phyloP scores from a whole-genome alignment of 257 asterid genomes.

The Nicotiana obtusifolia region DNA sequence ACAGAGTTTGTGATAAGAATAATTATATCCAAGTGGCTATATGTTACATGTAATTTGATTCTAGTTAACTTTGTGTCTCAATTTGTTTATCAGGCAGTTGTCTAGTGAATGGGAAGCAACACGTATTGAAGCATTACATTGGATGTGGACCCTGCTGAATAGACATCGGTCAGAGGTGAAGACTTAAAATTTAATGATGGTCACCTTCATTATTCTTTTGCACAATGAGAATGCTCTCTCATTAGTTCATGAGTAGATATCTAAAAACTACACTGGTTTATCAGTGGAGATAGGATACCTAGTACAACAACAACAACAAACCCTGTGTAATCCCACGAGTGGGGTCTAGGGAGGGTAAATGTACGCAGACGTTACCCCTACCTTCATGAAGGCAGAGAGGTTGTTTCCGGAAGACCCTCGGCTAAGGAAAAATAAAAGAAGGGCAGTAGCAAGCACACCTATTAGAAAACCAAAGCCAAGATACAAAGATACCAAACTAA shows the following conservation, averaged over 20 bases:
- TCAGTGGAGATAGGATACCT: neutral
- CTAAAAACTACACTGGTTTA: neutral
- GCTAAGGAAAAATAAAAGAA: too few relatives aligned
- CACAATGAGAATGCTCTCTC: neutral
- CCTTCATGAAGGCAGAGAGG: too few relatives aligned
- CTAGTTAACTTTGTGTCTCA: neutral
- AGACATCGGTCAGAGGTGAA: slow-evolving; percentile 73
- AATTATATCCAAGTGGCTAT: neutral
- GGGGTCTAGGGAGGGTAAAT: too few relatives aligned
- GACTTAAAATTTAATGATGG: neutral
- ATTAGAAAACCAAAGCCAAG: too few relatives aligned
- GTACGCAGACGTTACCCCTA: too few relatives aligned
- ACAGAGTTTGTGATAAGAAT: neutral
- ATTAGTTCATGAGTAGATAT: neutral
- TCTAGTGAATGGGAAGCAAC: slow-evolving; percentile 98
- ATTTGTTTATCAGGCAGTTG: slow-evolving; percentile 57
- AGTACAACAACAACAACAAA: too few relatives aligned
- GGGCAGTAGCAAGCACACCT: too few relatives aligned
- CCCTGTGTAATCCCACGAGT: too few relatives aligned
- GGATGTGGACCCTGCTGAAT: slow-evolving; percentile 78
- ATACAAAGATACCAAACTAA: too few relatives aligned
- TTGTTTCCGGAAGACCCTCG: too few relatives aligned
- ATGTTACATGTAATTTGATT: neutral
- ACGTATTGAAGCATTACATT: slow-evolving; percentile 91
- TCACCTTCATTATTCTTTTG: neutral